phyloP scores from a whole-genome alignment of 768 basidiomycete genomes.

The Serpula lacrymans region DNA sequence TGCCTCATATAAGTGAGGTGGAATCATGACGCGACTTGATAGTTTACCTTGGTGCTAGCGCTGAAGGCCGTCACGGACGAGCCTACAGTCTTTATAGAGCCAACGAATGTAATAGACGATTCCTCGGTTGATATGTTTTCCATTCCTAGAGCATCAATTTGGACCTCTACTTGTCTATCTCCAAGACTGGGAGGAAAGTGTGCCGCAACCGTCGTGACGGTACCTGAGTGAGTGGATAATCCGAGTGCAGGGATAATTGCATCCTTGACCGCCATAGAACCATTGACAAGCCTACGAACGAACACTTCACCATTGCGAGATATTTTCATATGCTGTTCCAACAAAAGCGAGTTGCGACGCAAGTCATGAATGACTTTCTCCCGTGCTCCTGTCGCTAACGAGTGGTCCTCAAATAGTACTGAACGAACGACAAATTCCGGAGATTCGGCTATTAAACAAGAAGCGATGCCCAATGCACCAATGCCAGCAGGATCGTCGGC shows the following conservation, averaged over 20 bases:
- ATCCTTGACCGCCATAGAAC: constrained; percentile 18
- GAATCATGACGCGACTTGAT: not conserved
- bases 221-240: not conserved
- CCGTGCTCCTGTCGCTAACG: constrained; percentile 16
- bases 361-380: constrained; percentile 22
- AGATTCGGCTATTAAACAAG: constrained; percentile 26
- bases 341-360: constrained; percentile 21
- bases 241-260: constrained; percentile 1
- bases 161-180: not conserved
- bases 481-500: constrained; percentile 28
- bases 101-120: not conserved
- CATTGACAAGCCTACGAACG: constrained; percentile 27
- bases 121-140: not conserved
- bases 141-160: not conserved
- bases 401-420: constrained; percentile 27
- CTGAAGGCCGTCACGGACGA: not conserved
- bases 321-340: constrained; percentile 29
- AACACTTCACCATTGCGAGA: constrained; percentile 19
- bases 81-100: not conserved
- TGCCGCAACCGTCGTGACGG: not conserved
- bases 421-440: constrained; percentile 26
- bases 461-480: constrained; percentile 25
- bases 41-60: not conserved
- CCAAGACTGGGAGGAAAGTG: not conserved
- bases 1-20: not conserved